A percentile compares a stretch with the other conserved stretches of the same genome.
phyloP scores from a whole-genome alignment of 192 early-diverging fungal genomes.

The Umbelopsis ramanniana region DNA sequence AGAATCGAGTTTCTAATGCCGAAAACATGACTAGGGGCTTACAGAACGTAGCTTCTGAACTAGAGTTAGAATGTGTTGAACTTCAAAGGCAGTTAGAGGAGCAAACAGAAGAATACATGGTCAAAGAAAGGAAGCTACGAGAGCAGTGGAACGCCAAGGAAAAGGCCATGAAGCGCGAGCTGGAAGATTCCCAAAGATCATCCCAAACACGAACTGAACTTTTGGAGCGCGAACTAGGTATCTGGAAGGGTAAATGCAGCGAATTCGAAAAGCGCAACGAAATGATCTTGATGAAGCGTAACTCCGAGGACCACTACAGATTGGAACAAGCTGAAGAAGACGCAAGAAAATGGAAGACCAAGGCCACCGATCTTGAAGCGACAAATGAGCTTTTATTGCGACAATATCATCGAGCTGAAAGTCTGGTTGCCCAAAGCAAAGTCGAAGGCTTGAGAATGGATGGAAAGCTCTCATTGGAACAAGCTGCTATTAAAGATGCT shows the following conservation, averaged over 20 bases:
- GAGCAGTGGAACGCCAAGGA: conserved; percentile 9
- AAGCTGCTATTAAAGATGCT: conserved; percentile 13
- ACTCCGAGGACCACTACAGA: conserved; percentile 23
- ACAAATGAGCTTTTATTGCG: conserved; percentile 1
- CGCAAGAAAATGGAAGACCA: conserved; percentile 29
- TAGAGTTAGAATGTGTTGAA: conserved; percentile 20
- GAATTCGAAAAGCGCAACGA: conserved; percentile 27
- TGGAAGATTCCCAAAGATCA: conserved; percentile 28
- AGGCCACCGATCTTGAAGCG: conserved; percentile 6
- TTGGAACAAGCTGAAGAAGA: conserved; percentile 27
- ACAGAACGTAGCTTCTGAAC: conserved; percentile 23
- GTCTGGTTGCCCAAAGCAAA: conserved; percentile 14
- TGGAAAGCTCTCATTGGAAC: conserved; percentile 2
- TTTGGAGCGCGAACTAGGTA: conserved; percentile 21
- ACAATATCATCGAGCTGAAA: conserved; percentile 11
- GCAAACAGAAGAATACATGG: conserved; percentile 5
- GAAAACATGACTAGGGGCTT: conserved; percentile 35
- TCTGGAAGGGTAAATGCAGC: conserved; percentile 24
- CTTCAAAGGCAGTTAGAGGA: conserved; percentile 27
- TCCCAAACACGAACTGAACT: conserved; percentile 30
- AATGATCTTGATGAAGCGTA: not conserved
- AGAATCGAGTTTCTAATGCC: conserved; percentile 39
- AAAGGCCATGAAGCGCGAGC: conserved; percentile 18
- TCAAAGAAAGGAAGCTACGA: not conserved
- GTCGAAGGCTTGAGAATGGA: conserved; percentile 9